Base-by-base conservation (phyloP, 208 protist species). In the Leishmania braziliensis region DNA sequence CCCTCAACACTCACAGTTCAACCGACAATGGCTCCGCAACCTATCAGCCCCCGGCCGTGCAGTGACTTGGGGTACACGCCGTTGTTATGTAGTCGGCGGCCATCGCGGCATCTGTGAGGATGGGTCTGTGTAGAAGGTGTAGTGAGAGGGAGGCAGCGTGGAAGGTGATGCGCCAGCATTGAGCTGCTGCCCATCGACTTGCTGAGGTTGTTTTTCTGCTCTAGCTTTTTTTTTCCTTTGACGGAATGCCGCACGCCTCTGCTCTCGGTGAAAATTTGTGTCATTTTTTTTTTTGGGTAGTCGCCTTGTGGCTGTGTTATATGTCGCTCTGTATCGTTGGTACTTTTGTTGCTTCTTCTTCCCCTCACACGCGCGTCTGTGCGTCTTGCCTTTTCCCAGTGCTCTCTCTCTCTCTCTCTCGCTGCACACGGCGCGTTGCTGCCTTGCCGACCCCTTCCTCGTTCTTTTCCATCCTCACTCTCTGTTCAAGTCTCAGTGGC, bases 21-120 rank as follows among this genome's bases (percentile, higher is more conserved):
- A 53, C 58, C 1, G 60, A 18, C 4, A 58, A 56, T 20, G 58
- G 50, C 29, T 72, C 58, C 12, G 1, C 36, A 20, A 36, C 62
- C 18, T 85, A 85, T 60, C 82, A 80, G 46, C 82, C 82, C 56
- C 82, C 82, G n/a, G 60, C 51, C 39, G 62, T 85, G 26, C 68
- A 39, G 65, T 74, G 65, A 72, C n/a, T 5, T n/a, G 29, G 39
- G 10, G 20, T 4, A 5, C n/a, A 82, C 54, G 62, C 62, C 39
- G 53, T 14, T 33, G 70, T 39, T 18, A 14, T 69, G n/a, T 77
- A 23, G 69, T 66, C 9, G 23, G 68, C 20, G 43, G 26, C 46
- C 18, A 46, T 73, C 3, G 18, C 23, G 23, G 16, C 46, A 33
- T 73, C 46, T 29, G 2, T 33, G 46, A 53, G 46, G 36, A 46